Base-by-base conservation (phyloP, 2,329 filamentous ascomycete genomes). In the Fusarium sp. region DNA sequence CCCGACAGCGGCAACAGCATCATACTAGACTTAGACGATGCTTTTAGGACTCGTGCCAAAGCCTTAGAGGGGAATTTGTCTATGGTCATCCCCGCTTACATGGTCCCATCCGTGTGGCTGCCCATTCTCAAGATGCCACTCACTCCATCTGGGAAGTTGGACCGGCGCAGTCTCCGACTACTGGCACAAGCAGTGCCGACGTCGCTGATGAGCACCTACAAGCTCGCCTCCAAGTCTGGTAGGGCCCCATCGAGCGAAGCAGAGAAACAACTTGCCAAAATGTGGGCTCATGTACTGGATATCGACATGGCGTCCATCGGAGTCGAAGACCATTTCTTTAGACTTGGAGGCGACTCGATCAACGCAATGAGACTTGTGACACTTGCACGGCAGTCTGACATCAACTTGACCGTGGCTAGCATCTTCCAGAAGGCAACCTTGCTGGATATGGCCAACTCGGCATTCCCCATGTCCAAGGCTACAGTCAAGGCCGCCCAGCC, bases 61-160 rank as follows among this genome's bases (percentile, higher is more conserved):
- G 7, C 32, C 2, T 18, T 74, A 3, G 67, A 75, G 34, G 57
- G 65, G 1, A 1, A 61, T 1, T 10, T 75, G 2, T 58, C 54
- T n/a, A 37, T 45, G 34, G 10, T n/a, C 14, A 30, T 86, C 1
- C 73, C 74, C 5, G 52, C 68, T 1, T 76, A 86, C 68, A 87
- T 87, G 85, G 79, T 87, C 0, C 85, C 85, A 4, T 81, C 83
- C 0, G 79, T 81, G 0, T 85, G 84, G 64, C 79, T 87, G 8
- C 85, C 85, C 1, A 67, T 86, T 5, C 75, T 77, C 3, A 77
- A 80, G 56, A 85, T 87, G 81, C 85, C 85, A 0, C 79, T 83
- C 6, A 76, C 85, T 1, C 81, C 85, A 0, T 84, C 85, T 6
- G 84, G 84, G 0, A 87, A 87, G 79, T 82, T 82, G 0, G 82